Conservation (phyloP, 2,329 filamentous ascomycete genomes). For the Torrubiellomyces zombiae region DNA sequence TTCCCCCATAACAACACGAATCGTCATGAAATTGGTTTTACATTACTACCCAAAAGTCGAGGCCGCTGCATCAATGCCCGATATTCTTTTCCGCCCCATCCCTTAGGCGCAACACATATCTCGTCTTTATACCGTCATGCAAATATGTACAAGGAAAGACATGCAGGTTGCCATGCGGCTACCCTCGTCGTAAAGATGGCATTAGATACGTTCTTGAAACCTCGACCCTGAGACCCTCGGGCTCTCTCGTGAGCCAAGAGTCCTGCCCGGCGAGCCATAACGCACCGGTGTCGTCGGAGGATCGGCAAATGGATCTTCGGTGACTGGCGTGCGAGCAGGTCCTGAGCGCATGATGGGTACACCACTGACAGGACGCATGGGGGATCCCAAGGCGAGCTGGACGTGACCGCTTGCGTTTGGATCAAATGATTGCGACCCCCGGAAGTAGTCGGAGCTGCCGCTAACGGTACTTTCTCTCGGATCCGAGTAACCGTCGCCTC, state of each 20-base stretch:
- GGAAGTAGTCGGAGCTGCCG: constrained; percentile 33
- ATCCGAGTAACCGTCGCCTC: constrained; percentile 47
- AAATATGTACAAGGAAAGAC: too few relatives aligned
- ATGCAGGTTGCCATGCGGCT: too few relatives aligned
- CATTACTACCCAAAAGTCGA: too few relatives aligned
- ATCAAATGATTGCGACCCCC: constrained; percentile 32
- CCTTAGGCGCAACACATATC: too few relatives aligned
- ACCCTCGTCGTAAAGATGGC: too few relatives aligned
- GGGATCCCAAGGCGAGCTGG: constrained; percentile 35
- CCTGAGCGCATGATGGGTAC: constrained; percentile 45
- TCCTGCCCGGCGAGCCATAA: too few relatives aligned
- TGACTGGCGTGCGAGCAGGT: constrained; percentile 46
- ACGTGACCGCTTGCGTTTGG: constrained; percentile 15
- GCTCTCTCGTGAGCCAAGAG: constrained; percentile 17
- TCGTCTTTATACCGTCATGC: too few relatives aligned
- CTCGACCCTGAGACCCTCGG: constrained; percentile 19
- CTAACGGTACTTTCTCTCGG: constrained; percentile 27
- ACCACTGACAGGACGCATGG: constrained; percentile 44
- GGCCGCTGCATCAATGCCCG: too few relatives aligned
- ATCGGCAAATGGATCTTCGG: constrained; percentile 31
- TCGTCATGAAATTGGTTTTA: too few relatives aligned
- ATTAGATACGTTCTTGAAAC: constrained; percentile 25
- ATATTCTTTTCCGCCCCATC: too few relatives aligned
- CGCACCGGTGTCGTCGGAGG: constrained; percentile 10
- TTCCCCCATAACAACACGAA: too few relatives aligned